Percentiles rank a stretch among this genome's conserved stretches.
Conservation (phyloP, 2,329 filamentous ascomycete species). For the Scedosporium minutisporum region DNA sequence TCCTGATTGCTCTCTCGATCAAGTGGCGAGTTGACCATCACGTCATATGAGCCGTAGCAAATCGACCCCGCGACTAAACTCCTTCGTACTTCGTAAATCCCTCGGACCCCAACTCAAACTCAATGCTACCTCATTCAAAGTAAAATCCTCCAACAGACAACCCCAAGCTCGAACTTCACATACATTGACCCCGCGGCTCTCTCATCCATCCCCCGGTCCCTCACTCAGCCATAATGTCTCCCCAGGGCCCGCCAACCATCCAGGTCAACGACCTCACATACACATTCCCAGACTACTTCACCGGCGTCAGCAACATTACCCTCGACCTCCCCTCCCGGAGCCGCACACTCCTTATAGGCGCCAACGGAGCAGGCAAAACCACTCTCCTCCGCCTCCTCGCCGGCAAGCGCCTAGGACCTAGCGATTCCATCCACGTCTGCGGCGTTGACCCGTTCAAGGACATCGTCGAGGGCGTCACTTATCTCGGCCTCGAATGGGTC, state of each 20-base stretch:
- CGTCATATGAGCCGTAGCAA: too few relatives aligned
- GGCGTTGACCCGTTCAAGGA: slow-evolving; percentile 88
- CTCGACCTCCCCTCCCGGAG: slow-evolving; percentile 73
- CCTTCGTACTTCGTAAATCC: too few relatives aligned
- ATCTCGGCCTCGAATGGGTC: slow-evolving; percentile 96
- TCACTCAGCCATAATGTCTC: slow-evolving; percentile 15
- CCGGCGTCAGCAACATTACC: slow-evolving; percentile 64
- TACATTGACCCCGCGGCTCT: background rate
- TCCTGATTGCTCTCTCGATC: too few relatives aligned
- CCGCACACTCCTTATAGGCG: slow-evolving; percentile 84
- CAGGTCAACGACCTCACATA: slow-evolving; percentile 71
- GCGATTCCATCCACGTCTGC: slow-evolving; percentile 62
- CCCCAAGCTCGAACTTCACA: background rate
- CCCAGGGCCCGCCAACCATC: slow-evolving; percentile 47
- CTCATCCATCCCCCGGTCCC: background rate
- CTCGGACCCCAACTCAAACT: too few relatives aligned
- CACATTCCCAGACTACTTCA: slow-evolving; percentile 74
- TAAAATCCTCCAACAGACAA: background rate
- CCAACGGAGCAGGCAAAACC: slow-evolving; percentile 95
- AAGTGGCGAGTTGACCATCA: too few relatives aligned
- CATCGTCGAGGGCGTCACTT: slow-evolving; percentile 85
- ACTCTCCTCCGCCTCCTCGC: slow-evolving; percentile 89
- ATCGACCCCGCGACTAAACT: too few relatives aligned
- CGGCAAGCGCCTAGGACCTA: slow-evolving; percentile 85
- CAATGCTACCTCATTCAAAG: background rate